phyloP scores from a whole-genome alignment of 257 asterid species.

The Plantago ovata region DNA sequence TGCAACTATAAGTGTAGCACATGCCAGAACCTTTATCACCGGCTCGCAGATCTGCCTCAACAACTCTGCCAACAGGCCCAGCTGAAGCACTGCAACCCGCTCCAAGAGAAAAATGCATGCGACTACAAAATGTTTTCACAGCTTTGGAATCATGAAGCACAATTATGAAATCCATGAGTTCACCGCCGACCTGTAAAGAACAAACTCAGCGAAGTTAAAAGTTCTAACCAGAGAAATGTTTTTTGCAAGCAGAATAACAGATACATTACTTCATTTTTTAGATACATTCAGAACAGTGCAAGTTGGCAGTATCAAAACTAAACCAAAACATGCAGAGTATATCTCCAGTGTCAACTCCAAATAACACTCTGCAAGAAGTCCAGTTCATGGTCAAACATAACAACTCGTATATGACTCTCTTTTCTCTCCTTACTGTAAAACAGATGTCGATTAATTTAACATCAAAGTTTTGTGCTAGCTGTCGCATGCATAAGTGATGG shows the following conservation, averaged over 20 bases:
- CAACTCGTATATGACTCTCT: background rate
- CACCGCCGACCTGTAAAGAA: conserved; percentile 73
- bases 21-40: conserved; percentile 99
- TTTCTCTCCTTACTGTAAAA: too few relatives aligned
- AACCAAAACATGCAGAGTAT: background rate
- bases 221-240: background rate
- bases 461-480: too few relatives aligned
- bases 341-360: conserved; percentile 17
- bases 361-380: background rate
- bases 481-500: too few relatives aligned
- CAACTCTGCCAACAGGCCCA: conserved; percentile 94
- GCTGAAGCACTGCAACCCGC: conserved; percentile 99
- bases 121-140: conserved; percentile 94
- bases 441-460: too few relatives aligned
- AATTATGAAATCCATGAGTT: conserved; percentile 92
- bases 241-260: too few relatives aligned
- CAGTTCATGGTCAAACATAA: conserved; percentile 1
- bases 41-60: conserved; percentile 97
- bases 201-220: conserved; percentile 6
- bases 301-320: background rate
- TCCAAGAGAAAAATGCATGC: conserved; percentile 97
- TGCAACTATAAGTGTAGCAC: conserved; percentile 98
- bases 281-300: background rate
- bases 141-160: conserved; percentile 86
- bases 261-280: too few relatives aligned